Percentiles rank a stretch among this genome's conserved stretches.
These are phyloP conservation scores for Trichomonascaceae sp. DNA, from an alignment of 1,139 yeast species.

Conservation along the genomic window DNA sequence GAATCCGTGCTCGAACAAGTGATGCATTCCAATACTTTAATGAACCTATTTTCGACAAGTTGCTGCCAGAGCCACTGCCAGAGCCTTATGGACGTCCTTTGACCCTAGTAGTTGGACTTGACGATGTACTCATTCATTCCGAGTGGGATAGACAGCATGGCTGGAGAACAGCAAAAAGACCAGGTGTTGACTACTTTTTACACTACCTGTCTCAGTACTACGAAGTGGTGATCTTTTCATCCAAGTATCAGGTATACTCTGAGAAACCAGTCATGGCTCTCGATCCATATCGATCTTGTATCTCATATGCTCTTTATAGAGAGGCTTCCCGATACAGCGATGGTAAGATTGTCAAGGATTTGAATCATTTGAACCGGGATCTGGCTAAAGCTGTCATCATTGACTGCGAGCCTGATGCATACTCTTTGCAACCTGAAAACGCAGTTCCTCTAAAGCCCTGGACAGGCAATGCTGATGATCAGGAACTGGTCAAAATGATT, in stretches of 20 bases:
- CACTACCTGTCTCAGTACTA: conserved; percentile 93
- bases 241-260: conserved; percentile 79
- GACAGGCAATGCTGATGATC: conserved; percentile 81
- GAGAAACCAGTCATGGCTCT: conserved; percentile 80
- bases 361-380: conserved; percentile 86
- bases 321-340: conserved; percentile 90
- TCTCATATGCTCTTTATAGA: conserved; percentile 80
- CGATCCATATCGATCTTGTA: conserved; percentile 87
- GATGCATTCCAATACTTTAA: conserved; percentile 79
- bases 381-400: conserved; percentile 70
- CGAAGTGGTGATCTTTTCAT: conserved; percentile 86
- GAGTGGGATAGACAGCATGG: conserved; percentile 91
- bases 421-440: conserved; percentile 84
- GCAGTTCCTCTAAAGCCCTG: conserved; percentile 78
- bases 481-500: conserved; percentile 63
- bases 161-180: conserved; percentile 99
- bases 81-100: conserved; percentile 91
- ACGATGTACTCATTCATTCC: conserved; percentile 84
- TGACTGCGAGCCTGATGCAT: conserved; percentile 71
- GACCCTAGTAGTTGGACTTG: conserved; percentile 83
- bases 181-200: conserved; percentile 93
- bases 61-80: conserved; percentile 86
- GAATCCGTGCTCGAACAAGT: conserved; percentile 65
- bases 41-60: conserved; percentile 89
- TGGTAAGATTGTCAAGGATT: conserved; percentile 70